These are phyloP conservation scores for Arthrobotrys megalospora DNA, from an alignment of 2,329 filamentous ascomycete species.

Conservation along the genomic window DNA sequence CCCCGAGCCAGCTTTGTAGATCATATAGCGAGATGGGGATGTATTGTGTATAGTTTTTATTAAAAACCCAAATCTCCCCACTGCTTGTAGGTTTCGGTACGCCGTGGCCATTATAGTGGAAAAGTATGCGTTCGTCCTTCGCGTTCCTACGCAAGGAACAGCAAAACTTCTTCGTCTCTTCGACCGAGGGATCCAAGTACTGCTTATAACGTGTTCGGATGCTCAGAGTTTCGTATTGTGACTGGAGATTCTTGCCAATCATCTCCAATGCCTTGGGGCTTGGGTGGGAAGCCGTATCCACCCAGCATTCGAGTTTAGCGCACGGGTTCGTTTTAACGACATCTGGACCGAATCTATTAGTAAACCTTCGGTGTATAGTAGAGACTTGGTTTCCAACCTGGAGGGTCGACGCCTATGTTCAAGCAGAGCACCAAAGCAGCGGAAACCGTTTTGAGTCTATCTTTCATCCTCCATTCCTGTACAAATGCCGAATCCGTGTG, in stretches of 20 bases:
- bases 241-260: conserved; percentile 95
- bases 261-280: conserved; percentile 89
- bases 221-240: conserved; percentile 95
- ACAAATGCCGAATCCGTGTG: conserved; percentile 72
- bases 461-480: conserved; percentile 97
- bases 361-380: neutral
- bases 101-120: conserved; percentile 98
- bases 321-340: conserved; percentile 89
- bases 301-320: conserved; percentile 96
- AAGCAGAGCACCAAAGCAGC: conserved; percentile 93
- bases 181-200: conserved; percentile 93
- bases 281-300: conserved; percentile 86
- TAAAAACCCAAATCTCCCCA: conserved; percentile 99
- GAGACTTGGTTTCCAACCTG: conserved; percentile 76
- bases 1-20: conserved; percentile 93
- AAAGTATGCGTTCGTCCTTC: conserved; percentile 94
- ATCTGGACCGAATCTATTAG: conserved; percentile 60
- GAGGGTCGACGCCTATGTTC: conserved; percentile 97
- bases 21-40: conserved; percentile 97
- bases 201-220: conserved; percentile 98
- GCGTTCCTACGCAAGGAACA: conserved; percentile 90
- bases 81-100: conserved; percentile 95
- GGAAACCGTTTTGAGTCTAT: conserved; percentile 95
- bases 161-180: conserved; percentile 97
- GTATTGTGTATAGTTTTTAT: conserved; percentile 98